Base-by-base conservation (phyloP, 768 basidiomycete genomes). In the Suillus subalutaceus region DNA sequence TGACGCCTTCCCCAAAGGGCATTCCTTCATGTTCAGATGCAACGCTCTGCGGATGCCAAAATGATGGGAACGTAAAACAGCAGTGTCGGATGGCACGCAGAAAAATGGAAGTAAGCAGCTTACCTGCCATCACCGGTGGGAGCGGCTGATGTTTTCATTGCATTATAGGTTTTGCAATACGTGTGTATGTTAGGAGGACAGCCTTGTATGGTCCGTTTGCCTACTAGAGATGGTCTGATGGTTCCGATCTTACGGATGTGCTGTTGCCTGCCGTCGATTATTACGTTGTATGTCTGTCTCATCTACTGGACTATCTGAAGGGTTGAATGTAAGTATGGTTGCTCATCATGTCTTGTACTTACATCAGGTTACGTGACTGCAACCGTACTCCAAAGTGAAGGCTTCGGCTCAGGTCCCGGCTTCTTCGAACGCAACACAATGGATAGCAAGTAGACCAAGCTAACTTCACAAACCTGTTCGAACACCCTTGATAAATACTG, bases 81-180 rank as follows among this genome's bases (percentile, higher is more conserved):
- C 72, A 91, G 90, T 5, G 87, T 97, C 6, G 97, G 97, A 1
- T 98, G 96, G 96, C 94, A 97, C 79, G 89, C 93, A 81, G 96
- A 65, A 99, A 99, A 80, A 94, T 97, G 93, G 95, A 97, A 87
- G 92, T 94, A 72, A 63, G 90, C 79, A 32, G 48, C 20, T 30
- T 58, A 35, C 46, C 18, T 68, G 12, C 50, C 58, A n/a, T 18
- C 66, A 43, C 20, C 63, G 30, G 23, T 12, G 40, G 23, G 26
- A 65, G 26, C 20, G 16, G 38, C 67, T 65, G 30, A 43, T 52
- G 10, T n/a, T 50, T 64, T 57, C 48, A 41, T 63, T 15, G 56
- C 50, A 48, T 67, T 44, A 32, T 66, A 92, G 91, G 83, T 98
- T 35, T 77, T 99, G 66, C 90, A 43, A 92, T 72, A 97, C 95